Evolutionary conservation across 495 filamentous ascomycete genomes (phyloP).

Genomic region (Trichoderma orchidacearum): DNA sequence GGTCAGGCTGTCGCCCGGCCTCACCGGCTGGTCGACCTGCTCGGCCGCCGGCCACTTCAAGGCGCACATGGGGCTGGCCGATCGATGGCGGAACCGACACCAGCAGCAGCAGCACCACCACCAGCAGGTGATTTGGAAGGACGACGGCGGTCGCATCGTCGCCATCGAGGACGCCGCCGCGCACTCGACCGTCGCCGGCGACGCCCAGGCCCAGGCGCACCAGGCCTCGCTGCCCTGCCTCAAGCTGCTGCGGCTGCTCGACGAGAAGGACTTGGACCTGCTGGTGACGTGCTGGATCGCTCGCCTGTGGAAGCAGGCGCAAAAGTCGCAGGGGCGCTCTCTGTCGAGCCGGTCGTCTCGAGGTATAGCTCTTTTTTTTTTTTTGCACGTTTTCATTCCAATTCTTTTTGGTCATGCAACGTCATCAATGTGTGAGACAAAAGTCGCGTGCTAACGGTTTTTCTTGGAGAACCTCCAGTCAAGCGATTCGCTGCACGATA

Average conservation of each 20-base stretch:
- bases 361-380: neutral
- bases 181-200: neutral
- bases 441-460: neutral
- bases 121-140: neutral
- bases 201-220: neutral
- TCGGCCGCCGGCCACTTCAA: neutral
- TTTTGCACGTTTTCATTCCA: neutral
- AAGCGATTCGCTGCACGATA: neutral
- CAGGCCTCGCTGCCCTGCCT: neutral
- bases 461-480: neutral
- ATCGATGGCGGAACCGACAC: neutral
- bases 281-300: neutral
- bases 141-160: neutral
- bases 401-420: neutral
- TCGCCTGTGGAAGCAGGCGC: neutral
- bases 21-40: neutral
- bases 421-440: neutral
- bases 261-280: neutral
- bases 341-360: neutral
- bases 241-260: neutral
- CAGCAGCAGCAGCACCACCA: too few relatives aligned
- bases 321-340: neutral
- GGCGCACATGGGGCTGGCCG: neutral
- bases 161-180: neutral
- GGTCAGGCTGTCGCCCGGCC: neutral